Percentiles rank a stretch among this genome's conserved stretches.
Evolutionary conservation across 2,329 filamentous ascomycete genomes (phyloP).

Genomic region (Fusarium mexicanum): DNA sequence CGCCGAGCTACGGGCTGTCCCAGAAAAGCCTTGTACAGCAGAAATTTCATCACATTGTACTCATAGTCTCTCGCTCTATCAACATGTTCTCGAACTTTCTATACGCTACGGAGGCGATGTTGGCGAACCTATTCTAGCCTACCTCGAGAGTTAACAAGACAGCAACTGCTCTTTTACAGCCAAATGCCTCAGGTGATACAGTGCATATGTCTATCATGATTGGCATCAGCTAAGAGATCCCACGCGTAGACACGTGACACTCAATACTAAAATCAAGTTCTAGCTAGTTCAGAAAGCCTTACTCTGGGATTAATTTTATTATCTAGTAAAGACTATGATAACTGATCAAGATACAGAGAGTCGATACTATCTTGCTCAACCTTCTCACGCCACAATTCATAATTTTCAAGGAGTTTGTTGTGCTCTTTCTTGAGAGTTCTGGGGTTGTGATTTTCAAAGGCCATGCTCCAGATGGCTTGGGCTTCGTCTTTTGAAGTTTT

Average conservation of each 20-base stretch:
- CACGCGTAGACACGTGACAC: background rate
- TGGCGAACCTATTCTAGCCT: rapidly evolving
- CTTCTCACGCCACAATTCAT: background rate
- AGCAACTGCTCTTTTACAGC: background rate
- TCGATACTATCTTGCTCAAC: background rate
- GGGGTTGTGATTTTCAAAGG: slow-evolving; percentile 2
- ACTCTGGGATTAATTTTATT: background rate
- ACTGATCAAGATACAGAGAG: background rate
- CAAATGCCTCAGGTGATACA: background rate
- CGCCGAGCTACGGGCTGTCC: background rate
- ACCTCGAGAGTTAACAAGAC: background rate
- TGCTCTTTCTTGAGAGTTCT: background rate
- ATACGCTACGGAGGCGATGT: background rate
- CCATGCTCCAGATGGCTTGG: slow-evolving; percentile 23
- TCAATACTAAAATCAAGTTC: background rate
- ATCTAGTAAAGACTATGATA: background rate
- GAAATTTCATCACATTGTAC: background rate
- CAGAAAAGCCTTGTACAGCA: too few relatives aligned
- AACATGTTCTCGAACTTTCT: background rate
- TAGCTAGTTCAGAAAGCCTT: rapidly evolving
- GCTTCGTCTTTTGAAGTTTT: slow-evolving; percentile 13
- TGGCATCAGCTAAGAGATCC: too few relatives aligned
- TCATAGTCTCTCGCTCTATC: rapidly evolving
- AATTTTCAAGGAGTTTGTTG: background rate
- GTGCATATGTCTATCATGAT: background rate